Conservation (phyloP, 139 green algal genomes). For the Desmodesmus armatus region DNA sequence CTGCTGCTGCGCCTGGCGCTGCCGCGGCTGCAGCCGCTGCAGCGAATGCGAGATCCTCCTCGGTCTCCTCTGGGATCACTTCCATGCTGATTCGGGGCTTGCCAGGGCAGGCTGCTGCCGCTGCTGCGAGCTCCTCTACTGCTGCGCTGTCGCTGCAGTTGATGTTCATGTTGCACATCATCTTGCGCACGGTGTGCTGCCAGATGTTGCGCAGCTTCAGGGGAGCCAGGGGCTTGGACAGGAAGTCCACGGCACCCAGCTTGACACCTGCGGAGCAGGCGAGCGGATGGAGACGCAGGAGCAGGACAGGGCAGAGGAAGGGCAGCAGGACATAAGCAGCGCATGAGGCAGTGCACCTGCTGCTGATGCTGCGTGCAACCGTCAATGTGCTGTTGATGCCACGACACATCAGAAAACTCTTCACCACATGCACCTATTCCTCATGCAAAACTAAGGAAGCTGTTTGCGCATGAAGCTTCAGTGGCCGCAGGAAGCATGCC, state of each 20-base stretch:
- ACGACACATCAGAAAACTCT: not conserved
- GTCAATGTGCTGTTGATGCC: no score
- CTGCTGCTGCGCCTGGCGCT: not conserved
- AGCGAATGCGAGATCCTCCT: not conserved
- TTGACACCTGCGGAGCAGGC: slow-evolving; percentile 63
- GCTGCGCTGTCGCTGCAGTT: slow-evolving; percentile 20
- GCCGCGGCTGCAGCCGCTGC: not conserved
- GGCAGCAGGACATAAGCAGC: not conserved
- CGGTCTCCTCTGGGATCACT: slow-evolving; percentile 23
- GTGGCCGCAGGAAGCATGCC: no score
- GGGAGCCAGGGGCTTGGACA: slow-evolving; percentile 74
- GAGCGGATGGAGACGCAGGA: not conserved
- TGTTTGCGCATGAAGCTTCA: no score
- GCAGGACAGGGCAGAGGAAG: not conserved
- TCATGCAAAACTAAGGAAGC: no score
- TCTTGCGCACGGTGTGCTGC: slow-evolving; percentile 87
- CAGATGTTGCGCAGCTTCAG: slow-evolving; percentile 89
- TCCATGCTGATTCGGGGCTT: slow-evolving; percentile 6
- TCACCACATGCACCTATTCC: no score
- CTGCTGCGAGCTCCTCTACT: not conserved
- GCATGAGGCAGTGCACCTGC: not conserved
- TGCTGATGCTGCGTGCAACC: no score
- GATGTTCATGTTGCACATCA: slow-evolving; percentile 55
- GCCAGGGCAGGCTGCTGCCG: not conserved
- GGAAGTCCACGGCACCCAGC: slow-evolving; percentile 83